A percentile compares a stretch with the other conserved stretches of the same genome.
Conservation (phyloP, 164 flowering plant genomes). For the Magnolia kwangsiensis region DNA sequence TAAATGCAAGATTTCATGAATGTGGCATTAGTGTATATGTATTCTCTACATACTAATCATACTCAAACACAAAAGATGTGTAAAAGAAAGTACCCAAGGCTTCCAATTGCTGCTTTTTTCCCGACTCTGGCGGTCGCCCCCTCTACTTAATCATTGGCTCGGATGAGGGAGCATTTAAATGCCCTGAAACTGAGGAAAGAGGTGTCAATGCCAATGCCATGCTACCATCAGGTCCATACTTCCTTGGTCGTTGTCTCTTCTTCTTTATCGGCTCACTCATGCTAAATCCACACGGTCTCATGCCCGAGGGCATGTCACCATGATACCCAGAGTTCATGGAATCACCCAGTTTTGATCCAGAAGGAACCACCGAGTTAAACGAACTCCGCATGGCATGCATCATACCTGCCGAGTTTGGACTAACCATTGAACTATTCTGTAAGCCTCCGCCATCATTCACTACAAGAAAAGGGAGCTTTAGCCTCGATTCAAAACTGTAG, state of each 20-base stretch:
- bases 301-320: conserved; percentile 28
- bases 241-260: conserved; percentile 84
- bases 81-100: conserved; percentile 50
- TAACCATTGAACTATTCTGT: too few relatives aligned
- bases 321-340: conserved; percentile 22
- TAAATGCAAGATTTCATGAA: too few relatives aligned
- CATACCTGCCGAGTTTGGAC: too few relatives aligned
- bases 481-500: too few relatives aligned
- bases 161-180: conserved; percentile 7
- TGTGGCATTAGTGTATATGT: too few relatives aligned
- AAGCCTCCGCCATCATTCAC: too few relatives aligned
- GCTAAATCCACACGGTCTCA: conserved; percentile 26
- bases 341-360: conserved; percentile 29
- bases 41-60: not conserved
- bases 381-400: too few relatives aligned
- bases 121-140: conserved; percentile 81
- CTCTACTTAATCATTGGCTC: conserved; percentile 49
- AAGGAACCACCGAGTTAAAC: conserved; percentile 28
- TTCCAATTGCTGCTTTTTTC: conserved; percentile 67
- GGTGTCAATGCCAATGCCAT: conserved; percentile 61
- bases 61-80: not conserved
- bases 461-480: too few relatives aligned
- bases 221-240: conserved; percentile 60
- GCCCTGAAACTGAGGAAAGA: conserved; percentile 17
- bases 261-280: conserved; percentile 48